Evolutionary conservation across 192 early-diverging fungal genomes (phyloP).

Genomic region (Rhizophagus clarus): DNA sequence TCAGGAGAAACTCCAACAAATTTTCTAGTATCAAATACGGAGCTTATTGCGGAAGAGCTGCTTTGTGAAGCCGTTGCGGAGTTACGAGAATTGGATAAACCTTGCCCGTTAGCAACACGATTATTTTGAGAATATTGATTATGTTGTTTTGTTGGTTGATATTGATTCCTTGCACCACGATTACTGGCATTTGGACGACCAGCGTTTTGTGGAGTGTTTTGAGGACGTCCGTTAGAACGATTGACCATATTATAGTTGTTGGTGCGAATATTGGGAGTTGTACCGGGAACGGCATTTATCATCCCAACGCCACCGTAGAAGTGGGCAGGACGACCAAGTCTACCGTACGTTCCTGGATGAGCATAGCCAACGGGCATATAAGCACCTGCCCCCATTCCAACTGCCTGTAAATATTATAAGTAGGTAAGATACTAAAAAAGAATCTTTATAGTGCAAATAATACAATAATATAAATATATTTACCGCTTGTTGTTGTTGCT

Average conservation of each 20-base stretch:
- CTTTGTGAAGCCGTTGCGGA: slow-evolving; percentile 35
- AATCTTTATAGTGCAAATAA: neutral
- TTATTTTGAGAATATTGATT: slow-evolving; percentile 49
- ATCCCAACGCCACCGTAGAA: slow-evolving; percentile 2
- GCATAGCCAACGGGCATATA: slow-evolving; percentile 41
- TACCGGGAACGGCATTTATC: neutral
- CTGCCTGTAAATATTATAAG: neutral
- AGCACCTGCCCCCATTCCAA: slow-evolving; percentile 3
- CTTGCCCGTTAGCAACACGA: slow-evolving; percentile 58
- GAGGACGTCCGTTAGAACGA: slow-evolving; percentile 18
- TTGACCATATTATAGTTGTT: slow-evolving; percentile 10
- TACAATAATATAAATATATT: neutral
- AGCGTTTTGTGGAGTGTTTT: slow-evolving; percentile 11
- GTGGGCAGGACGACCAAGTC: neutral
- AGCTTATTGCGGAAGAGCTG: slow-evolving; percentile 34
- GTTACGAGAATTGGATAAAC: slow-evolving; percentile 47
- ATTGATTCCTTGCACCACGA: slow-evolving; percentile 38
- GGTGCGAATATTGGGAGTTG: neutral
- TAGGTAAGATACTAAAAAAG: neutral
- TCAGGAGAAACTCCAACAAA: slow-evolving; percentile 52
- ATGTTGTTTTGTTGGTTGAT: slow-evolving; percentile 45
- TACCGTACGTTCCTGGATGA: slow-evolving; percentile 15
- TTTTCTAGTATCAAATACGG: slow-evolving; percentile 14
- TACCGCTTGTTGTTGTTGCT: slow-evolving; percentile 55
- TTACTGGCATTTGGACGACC: slow-evolving; percentile 11